phyloP scores from a whole-genome alignment of 2,329 filamentous ascomycete genomes.

The Cladosporium halotolerans region DNA sequence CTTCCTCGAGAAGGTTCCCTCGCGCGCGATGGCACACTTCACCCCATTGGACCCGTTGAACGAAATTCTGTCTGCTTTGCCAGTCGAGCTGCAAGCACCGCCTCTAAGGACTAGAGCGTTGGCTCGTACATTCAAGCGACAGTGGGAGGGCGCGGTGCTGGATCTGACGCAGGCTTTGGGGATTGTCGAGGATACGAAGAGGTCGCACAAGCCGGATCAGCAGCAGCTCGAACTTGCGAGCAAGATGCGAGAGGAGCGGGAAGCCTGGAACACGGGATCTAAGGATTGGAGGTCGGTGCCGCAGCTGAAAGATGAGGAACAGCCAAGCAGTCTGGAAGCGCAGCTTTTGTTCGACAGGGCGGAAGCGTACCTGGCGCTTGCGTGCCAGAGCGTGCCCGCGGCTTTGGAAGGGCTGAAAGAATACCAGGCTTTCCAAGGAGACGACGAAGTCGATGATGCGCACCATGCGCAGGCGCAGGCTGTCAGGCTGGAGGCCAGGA shows the following conservation, averaged over 20 bases:
- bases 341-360: conserved; percentile 74
- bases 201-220: conserved; percentile 41
- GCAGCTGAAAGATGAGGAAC: conserved; percentile 55
- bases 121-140: conserved; percentile 68
- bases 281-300: conserved; percentile 45
- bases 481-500: conserved; percentile 54
- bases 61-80: conserved; percentile 59
- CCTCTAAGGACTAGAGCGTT: conserved; percentile 67
- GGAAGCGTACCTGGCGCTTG: conserved; percentile 63
- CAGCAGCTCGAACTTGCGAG: conserved; percentile 50
- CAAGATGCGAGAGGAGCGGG: conserved; percentile 34
- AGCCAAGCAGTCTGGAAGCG: conserved; percentile 67
- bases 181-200: conserved; percentile 38
- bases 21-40: conserved; percentile 63
- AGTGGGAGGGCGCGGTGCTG: conserved; percentile 61
- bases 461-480: conserved; percentile 41
- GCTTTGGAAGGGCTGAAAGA: conserved; percentile 47
- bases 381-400: conserved; percentile 57
- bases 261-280: conserved; percentile 32
- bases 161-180: conserved; percentile 66
- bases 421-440: conserved; percentile 25
- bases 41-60: conserved; percentile 62
- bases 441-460: conserved; percentile 33
- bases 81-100: conserved; percentile 59
- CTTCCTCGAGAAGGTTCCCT: conserved; percentile 85